Conservation (phyloP, 768 basidiomycete species). For the Russula virescens region DNA sequence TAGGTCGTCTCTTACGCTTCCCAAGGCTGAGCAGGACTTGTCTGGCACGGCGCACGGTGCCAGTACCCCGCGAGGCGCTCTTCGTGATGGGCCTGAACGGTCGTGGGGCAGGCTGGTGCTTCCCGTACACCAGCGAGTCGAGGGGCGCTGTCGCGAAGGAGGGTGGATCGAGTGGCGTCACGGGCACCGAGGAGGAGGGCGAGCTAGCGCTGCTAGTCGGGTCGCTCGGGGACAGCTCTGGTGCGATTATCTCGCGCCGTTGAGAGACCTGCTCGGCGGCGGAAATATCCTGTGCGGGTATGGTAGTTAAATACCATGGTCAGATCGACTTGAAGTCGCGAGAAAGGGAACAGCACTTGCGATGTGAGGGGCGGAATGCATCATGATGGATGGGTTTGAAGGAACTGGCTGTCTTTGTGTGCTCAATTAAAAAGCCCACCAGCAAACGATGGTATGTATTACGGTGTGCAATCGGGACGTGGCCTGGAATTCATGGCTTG, state of each 20-base stretch:
- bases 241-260: not conserved
- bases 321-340: not conserved
- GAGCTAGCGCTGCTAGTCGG: constrained; percentile 5
- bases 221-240: constrained; percentile 17
- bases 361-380: constrained; percentile 14
- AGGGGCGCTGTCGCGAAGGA: not conserved
- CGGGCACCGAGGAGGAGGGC: constrained; percentile 11
- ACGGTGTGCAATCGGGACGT: not conserved
- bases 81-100: constrained; percentile 7
- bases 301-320: not conserved
- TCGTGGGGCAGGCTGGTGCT: constrained; percentile 15
- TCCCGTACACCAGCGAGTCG: constrained; percentile 11
- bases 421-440: too few species aligned
- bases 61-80: not conserved
- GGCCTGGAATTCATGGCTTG: constrained; percentile 1
- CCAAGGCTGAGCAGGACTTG: constrained; percentile 6
- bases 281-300: constrained; percentile 2
- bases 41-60: constrained; percentile 13
- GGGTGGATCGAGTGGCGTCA: constrained; percentile 4
- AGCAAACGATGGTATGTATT: too few species aligned
- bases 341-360: not conserved
- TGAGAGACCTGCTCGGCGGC: constrained; percentile 22
- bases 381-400: not conserved
- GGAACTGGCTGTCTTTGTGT: not conserved
- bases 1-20: constrained; percentile 16